phyloP scores from a whole-genome alignment of 2,329 filamentous ascomycete genomes.

The Chrysoporthe cubensis region DNA sequence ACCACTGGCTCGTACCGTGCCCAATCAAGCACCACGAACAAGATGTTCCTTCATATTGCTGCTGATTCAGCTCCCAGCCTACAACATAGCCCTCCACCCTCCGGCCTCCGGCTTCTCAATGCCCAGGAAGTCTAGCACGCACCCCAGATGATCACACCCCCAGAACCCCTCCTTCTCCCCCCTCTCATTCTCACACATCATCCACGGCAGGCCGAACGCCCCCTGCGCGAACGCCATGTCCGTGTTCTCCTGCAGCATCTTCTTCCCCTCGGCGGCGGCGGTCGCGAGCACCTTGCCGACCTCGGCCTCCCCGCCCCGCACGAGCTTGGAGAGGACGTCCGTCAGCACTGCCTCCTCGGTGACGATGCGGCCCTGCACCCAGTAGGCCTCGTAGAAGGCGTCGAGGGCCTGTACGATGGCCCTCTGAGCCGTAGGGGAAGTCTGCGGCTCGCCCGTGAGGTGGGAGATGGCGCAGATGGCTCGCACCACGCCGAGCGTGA shows the following conservation, averaged over 20 bases:
- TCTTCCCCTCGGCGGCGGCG: conserved; percentile 37
- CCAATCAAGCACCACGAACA: neutral
- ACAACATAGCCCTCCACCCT: conserved; percentile 42
- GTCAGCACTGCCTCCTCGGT: conserved; percentile 36
- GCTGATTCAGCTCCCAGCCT: neutral
- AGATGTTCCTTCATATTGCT: neutral
- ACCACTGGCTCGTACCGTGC: neutral
- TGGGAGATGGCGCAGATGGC: conserved; percentile 37
- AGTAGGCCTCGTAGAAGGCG: conserved; percentile 39
- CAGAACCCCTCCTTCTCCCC: conserved; percentile 43
- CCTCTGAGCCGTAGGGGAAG: conserved; percentile 5
- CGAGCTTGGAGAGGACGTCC: conserved; percentile 34
- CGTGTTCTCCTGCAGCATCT: conserved; percentile 39
- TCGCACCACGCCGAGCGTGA: conserved; percentile 42
- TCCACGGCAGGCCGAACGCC: conserved; percentile 46
- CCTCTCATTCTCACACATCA: conserved; percentile 40
- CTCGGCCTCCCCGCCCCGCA: conserved; percentile 35
- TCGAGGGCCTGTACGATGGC: conserved; percentile 38
- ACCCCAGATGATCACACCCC: conserved; percentile 45
- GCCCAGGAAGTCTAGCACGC: conserved; percentile 41
- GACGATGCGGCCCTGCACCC: conserved; percentile 37
- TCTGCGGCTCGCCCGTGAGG: conserved; percentile 30
- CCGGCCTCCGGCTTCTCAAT: conserved; percentile 35
- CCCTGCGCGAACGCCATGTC: conserved; percentile 41
- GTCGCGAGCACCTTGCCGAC: conserved; percentile 36